These are phyloP conservation scores for Lasiodiplodia gonubiensis DNA, from an alignment of 2,329 filamentous ascomycete species.

Conservation along the genomic window DNA sequence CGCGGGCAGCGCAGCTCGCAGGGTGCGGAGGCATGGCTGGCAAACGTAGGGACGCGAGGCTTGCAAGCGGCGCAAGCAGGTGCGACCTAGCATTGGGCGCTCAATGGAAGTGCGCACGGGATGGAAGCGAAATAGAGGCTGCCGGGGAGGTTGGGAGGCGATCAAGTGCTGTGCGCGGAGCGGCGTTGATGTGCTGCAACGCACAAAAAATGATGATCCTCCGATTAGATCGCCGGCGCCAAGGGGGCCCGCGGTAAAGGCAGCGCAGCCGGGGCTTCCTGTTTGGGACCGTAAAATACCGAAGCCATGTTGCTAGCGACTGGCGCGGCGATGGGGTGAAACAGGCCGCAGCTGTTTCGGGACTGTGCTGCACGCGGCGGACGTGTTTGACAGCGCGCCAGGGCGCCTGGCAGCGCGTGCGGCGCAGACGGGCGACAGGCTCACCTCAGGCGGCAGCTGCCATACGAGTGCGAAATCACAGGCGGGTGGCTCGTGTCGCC, in stretches of 20 bases:
- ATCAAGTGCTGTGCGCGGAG: constrained; percentile 12
- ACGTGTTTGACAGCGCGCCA: not conserved
- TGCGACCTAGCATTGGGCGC: constrained; percentile 27
- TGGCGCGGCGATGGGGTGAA: not conserved
- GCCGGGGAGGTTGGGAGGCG: not conserved
- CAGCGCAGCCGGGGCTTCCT: constrained; percentile 4
- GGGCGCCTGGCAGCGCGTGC: not conserved
- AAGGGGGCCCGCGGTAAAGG: not conserved
- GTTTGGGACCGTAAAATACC: not conserved
- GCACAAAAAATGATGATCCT: constrained; percentile 25
- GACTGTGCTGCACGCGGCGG: not conserved
- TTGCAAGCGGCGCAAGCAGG: constrained; percentile 11
- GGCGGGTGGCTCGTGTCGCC: constrained; percentile 19
- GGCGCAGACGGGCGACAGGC: not conserved
- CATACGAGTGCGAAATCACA: constrained; percentile 22
- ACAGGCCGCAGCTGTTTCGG: constrained; percentile 10
- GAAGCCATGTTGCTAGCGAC: not conserved
- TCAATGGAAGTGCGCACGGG: not conserved
- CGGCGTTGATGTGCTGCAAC: not conserved
- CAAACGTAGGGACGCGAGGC: constrained; percentile 14
- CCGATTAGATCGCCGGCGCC: constrained; percentile 9
- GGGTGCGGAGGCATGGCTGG: constrained; percentile 24
- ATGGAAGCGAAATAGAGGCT: not conserved
- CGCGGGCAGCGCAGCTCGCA: not conserved
- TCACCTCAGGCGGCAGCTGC: not conserved